Conservation (phyloP, 768 basidiomycete genomes). For the Cantharellus anzutake region DNA sequence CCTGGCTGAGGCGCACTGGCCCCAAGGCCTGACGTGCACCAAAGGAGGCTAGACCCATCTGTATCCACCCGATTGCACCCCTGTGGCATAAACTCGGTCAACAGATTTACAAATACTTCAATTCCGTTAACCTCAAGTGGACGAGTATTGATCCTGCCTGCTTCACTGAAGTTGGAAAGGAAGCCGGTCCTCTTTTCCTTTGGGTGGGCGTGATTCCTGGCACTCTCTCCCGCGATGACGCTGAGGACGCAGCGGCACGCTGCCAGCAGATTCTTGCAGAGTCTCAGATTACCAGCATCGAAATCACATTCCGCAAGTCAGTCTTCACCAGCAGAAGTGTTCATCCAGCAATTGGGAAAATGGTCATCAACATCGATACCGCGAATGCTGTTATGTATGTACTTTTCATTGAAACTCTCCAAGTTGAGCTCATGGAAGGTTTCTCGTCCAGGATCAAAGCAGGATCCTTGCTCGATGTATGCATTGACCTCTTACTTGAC, state of each 20-base stretch:
- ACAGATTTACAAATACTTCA: constrained; percentile 14
- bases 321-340: constrained; percentile 3
- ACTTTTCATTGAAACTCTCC: not conserved
- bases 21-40: constrained; percentile 11
- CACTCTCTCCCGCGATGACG: constrained; percentile 15
- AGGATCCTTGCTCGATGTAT: not conserved
- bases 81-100: constrained; percentile 14
- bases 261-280: constrained; percentile 15
- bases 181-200: constrained; percentile 12
- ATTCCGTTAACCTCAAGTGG: constrained; percentile 15
- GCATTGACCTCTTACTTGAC: not conserved
- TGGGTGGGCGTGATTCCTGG: constrained; percentile 18
- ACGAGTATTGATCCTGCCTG: constrained; percentile 17
- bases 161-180: constrained; percentile 16
- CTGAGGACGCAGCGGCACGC: constrained; percentile 13
- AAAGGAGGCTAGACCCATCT: constrained; percentile 18
- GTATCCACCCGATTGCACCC: constrained; percentile 14
- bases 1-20: constrained; percentile 13
- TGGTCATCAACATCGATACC: not conserved
- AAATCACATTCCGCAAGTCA: constrained; percentile 15
- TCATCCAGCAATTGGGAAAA: not conserved
- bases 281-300: constrained; percentile 12
- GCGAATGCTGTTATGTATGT: not conserved
- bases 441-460: not conserved
- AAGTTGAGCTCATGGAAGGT: no score